Evolutionary conservation across 73 alveolate genomes (phyloP).

Genomic region (Paramecium sexaurelia): DNA sequence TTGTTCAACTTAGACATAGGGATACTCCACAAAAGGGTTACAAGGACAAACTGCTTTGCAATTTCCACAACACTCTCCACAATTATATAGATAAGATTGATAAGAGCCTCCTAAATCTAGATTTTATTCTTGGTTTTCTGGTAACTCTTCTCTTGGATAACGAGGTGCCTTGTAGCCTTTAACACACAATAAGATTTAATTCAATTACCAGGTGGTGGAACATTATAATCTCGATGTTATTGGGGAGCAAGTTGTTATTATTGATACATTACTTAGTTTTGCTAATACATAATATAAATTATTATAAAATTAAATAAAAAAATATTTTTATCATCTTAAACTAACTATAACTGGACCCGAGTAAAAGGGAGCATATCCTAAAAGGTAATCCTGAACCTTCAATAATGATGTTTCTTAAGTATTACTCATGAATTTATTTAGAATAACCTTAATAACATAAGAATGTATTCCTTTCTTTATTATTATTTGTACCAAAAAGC

Average conservation of each 20-base stretch:
- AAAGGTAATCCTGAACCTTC: constrained; percentile 58
- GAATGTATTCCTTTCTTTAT: constrained; percentile 35
- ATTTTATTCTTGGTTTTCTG: constrained; percentile 16
- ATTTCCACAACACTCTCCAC: constrained; percentile 66
- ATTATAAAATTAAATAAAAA: neutral
- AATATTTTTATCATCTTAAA: constrained; percentile 15
- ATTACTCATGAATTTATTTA: constrained; percentile 60
- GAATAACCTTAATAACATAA: constrained; percentile 17
- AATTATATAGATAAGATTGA: constrained; percentile 8
- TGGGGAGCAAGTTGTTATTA: neutral
- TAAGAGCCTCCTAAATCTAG: constrained; percentile 46
- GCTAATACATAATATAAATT: neutral
- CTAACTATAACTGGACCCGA: constrained; percentile 60
- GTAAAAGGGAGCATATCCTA: constrained; percentile 68
- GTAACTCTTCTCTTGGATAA: constrained; percentile 37
- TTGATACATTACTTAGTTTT: neutral
- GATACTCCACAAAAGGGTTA: constrained; percentile 61
- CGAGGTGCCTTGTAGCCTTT: neutral
- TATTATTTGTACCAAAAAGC: constrained; percentile 54
- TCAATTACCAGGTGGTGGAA: constrained; percentile 38
- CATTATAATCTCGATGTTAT: constrained; percentile 8
- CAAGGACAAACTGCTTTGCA: constrained; percentile 62
- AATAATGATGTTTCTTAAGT: constrained; percentile 58
- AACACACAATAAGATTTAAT: neutral
- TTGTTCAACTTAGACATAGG: constrained; percentile 52